A percentile compares a stretch with the other conserved stretches of the same genome.
These are phyloP conservation scores for Plasmopara muralis DNA, from an alignment of 352 stramenopile species.

Conservation along the genomic window DNA sequence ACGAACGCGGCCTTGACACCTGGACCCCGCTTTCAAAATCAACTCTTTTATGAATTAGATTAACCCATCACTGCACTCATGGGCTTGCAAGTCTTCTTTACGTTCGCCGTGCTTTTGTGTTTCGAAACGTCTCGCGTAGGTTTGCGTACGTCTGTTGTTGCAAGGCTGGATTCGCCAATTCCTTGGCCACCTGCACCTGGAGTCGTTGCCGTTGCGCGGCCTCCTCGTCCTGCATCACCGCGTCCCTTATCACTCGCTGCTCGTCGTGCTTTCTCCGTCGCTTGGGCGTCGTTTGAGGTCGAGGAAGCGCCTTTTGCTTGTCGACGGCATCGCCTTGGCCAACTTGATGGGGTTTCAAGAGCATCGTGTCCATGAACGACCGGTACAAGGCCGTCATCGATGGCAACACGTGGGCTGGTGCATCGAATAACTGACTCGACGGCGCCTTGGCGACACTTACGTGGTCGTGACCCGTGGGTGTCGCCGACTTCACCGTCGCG, in stretches of 20 bases:
- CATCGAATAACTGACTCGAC: conserved; percentile 58
- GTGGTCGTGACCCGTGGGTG: conserved; percentile 13
- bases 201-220: conserved; percentile 48
- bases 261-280: conserved; percentile 44
- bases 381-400: conserved; percentile 79
- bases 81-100: too few species aligned
- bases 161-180: conserved; percentile 44
- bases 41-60: conserved; percentile 67
- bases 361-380: conserved; percentile 85
- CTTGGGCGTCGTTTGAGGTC: conserved; percentile 53
- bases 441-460: conserved; percentile 13
- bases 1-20: background rate
- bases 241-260: background rate
- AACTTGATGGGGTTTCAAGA: conserved; percentile 49
- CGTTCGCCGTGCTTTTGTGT: conserved; percentile 26
- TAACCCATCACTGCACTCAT: too few species aligned
- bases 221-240: background rate
- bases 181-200: conserved; percentile 61
- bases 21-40: conserved; percentile 55
- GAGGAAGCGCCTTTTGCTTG: too few species aligned
- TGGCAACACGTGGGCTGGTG: conserved; percentile 71
- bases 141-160: conserved; percentile 70
- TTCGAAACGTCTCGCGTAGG: conserved; percentile 57
- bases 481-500: conserved; percentile 23
- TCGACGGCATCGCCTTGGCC: conserved; percentile 9